These are phyloP conservation scores for Mucuna pruriens DNA, from an alignment of 306 rosid genomes.

Conservation along the genomic window DNA sequence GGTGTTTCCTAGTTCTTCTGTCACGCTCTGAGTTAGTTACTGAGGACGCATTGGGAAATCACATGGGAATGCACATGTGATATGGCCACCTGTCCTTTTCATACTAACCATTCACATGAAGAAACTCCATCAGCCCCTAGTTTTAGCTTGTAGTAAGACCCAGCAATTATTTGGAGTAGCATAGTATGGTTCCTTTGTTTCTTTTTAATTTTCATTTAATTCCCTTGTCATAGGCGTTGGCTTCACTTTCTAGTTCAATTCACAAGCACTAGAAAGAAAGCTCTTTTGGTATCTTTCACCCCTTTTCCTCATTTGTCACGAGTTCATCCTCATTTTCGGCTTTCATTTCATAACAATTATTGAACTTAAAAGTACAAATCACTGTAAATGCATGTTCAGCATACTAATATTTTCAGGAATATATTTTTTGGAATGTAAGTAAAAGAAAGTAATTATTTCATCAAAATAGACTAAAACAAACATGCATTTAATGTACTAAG, in stretches of 20 bases:
- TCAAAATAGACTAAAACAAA: background rate
- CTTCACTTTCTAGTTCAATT: background rate
- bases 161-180: background rate
- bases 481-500: background rate
- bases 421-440: background rate
- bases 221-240: background rate
- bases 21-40: slow-evolving; percentile 31
- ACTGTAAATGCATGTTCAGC: background rate
- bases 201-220: background rate
- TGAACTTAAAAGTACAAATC: background rate
- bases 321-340: background rate
- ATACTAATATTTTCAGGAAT: background rate
- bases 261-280: background rate
- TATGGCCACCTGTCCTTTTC: slow-evolving; percentile 44
- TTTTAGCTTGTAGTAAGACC: background rate
- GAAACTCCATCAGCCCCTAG: background rate
- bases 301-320: background rate
- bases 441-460: background rate
- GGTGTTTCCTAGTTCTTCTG: slow-evolving; percentile 38
- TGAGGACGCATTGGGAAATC: slow-evolving; percentile 19
- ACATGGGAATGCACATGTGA: slow-evolving; percentile 71
- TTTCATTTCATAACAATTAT: background rate
- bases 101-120: slow-evolving; percentile 52
- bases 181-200: background rate
- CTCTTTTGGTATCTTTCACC: background rate